phyloP scores from a whole-genome alignment of 1,284 basidiomycete genomes.

The Melanopsichium pennsylvanicum region DNA sequence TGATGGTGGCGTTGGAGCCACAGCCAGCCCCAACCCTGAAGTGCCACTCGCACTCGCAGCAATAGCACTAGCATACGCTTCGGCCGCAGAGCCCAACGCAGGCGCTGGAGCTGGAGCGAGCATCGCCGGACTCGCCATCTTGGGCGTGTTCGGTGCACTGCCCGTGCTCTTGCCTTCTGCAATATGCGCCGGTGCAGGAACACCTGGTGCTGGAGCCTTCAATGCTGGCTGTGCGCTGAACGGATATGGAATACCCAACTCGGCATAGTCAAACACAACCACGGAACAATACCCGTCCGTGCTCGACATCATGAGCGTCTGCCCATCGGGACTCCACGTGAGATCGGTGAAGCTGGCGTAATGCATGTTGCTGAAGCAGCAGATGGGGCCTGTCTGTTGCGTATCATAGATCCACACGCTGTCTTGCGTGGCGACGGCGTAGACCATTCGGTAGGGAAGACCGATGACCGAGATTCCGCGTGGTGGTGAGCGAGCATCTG shows the following conservation, averaged over 20 bases:
- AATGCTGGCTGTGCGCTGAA: conserved; percentile 52
- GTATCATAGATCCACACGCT: conserved; percentile 95
- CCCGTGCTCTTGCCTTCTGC: conserved; percentile 27
- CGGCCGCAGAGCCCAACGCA: conserved; percentile 17
- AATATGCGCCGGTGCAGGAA: conserved; percentile 28
- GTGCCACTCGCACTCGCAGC: neutral
- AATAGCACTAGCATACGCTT: conserved; percentile 29
- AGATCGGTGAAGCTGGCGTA: conserved; percentile 98
- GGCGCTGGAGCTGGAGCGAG: conserved; percentile 15
- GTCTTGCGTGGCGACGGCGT: conserved; percentile 96
- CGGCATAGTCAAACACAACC: conserved; percentile 79
- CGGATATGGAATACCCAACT: conserved; percentile 75
- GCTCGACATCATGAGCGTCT: conserved; percentile 87
- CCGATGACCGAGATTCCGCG: conserved; percentile 75
- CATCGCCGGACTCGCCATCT: conserved; percentile 22
- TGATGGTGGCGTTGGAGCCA: conserved; percentile 8
- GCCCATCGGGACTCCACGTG: conserved; percentile 95
- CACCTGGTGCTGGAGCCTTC: conserved; percentile 21
- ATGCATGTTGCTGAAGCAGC: conserved; percentile 91
- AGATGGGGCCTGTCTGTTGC: conserved; percentile 90
- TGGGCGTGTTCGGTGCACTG: conserved; percentile 27
- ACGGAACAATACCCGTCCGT: conserved; percentile 97
- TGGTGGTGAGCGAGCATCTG: conserved; percentile 29
- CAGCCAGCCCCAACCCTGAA: conserved; percentile 54
- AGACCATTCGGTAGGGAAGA: conserved; percentile 91